These are phyloP conservation scores for Hyaloscypha finlandica DNA, from an alignment of 495 filamentous ascomycete genomes.

Conservation along the genomic window DNA sequence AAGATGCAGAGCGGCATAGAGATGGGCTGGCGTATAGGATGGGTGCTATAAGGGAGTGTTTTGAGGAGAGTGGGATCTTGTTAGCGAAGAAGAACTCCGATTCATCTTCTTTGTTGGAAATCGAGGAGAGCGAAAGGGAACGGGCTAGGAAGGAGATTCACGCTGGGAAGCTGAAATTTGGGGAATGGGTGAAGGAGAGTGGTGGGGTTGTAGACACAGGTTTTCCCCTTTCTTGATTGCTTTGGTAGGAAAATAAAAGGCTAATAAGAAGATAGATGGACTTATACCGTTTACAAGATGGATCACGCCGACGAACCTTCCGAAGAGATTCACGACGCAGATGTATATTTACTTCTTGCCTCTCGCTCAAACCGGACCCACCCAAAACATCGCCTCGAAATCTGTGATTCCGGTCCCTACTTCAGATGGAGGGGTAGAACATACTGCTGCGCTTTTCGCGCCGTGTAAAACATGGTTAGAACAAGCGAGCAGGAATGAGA, in stretches of 20 bases:
- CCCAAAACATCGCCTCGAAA: conserved; percentile 37
- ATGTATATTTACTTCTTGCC: conserved; percentile 98
- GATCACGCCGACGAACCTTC: conserved; percentile 75
- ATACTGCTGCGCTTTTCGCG: conserved; percentile 79
- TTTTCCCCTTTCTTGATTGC: conserved; percentile 34
- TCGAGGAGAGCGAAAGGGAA: conserved; percentile 62
- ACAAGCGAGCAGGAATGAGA: conserved; percentile 58
- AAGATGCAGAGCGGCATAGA: conserved; percentile 54
- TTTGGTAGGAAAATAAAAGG: not conserved
- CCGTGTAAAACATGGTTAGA: conserved; percentile 67
- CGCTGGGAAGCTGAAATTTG: conserved; percentile 56
- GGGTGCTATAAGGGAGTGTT: conserved; percentile 85
- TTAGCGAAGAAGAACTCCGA: conserved; percentile 60
- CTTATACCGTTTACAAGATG: conserved; percentile 88
- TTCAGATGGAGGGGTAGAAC: conserved; percentile 81
- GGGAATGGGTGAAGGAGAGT: conserved; percentile 63
- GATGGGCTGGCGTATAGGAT: conserved; percentile 71
- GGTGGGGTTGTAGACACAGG: conserved; percentile 67
- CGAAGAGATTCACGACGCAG: conserved; percentile 83
- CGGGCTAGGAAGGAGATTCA: conserved; percentile 70
- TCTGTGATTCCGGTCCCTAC: conserved; percentile 61
- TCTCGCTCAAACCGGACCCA: conserved; percentile 46
- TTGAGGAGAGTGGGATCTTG: conserved; percentile 92
- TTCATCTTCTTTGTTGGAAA: conserved; percentile 46
- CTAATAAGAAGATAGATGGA: conserved; percentile 42